Base-by-base conservation (phyloP, 164 flowering plant genomes). In the Chimonanthus salicifolius region DNA sequence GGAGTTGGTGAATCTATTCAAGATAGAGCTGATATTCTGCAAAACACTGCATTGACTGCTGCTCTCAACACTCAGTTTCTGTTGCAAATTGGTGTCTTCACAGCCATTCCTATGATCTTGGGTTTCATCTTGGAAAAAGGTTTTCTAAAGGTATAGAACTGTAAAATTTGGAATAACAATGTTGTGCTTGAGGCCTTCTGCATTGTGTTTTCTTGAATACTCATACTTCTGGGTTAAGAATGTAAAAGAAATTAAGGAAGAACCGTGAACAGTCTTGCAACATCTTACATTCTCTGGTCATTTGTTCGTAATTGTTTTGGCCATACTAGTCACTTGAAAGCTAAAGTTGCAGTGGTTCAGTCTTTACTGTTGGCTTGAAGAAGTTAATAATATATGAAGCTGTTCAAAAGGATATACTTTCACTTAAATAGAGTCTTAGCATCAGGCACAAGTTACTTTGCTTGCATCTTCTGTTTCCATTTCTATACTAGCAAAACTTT, bases 61-160 rank as follows among this genome's bases (percentile, higher is more conserved):
- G 97, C 98, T 54, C 81, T 96, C 8, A 94, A 90, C 80, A 83
- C 98, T 54, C 99, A 96, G 83, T 96, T 96, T 80, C 92, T 96
- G 49, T 74, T 90, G 78, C 99, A 96, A 80, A 92, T 96, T 85
- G 99, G 99, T 82, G 78, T 91, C 18, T 96, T 96, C 71, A 92
- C 97, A 58, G 99, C 99, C 20, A 81, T 96, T 65, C 99, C 99
- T 11, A 96, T 96, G 99, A 78, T 96, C 75, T 82, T 96, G 82
- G 94, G 99, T 45, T 92, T 88, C 84, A 88, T 96, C 68, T 79
- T 96, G 85, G 99, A 96, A 69, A 89, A 85, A 72, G 99, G 99
- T 21, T 92, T 96, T 76, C 78, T 96, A 7, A 88, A 85, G 91
- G 99, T 94, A 87, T 69, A 58, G 21, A 49, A 1, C 51, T 74